phyloP scores from a whole-genome alignment of 2,329 filamentous ascomycete species.

The Penicillium verrucosum region DNA sequence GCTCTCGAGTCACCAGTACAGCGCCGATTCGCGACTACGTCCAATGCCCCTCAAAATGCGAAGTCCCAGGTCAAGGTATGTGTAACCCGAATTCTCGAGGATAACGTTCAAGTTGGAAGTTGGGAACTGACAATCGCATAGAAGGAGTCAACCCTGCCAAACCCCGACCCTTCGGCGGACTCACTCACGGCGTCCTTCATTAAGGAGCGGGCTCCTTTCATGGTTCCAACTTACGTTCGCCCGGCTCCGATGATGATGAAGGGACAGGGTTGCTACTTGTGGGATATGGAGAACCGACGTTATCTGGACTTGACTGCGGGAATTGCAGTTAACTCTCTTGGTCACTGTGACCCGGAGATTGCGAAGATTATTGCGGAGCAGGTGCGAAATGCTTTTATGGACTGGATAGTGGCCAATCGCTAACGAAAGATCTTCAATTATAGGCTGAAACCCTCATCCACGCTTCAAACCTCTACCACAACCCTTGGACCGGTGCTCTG shows the following conservation, averaged over 20 bases:
- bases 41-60: slow-evolving; percentile 30
- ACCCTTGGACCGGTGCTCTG: slow-evolving; percentile 87
- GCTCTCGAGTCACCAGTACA: slow-evolving; percentile 33
- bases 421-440: slow-evolving; percentile 23
- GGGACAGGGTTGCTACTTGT: slow-evolving; percentile 82
- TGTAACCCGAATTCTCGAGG: background rate
- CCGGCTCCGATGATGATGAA: slow-evolving; percentile 86
- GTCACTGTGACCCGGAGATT: slow-evolving; percentile 82
- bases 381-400: slow-evolving; percentile 44
- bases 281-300: slow-evolving; percentile 81
- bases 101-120: rapidly evolving
- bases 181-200: slow-evolving; percentile 74
- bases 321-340: slow-evolving; percentile 90
- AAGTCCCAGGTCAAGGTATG: slow-evolving; percentile 29
- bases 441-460: slow-evolving; percentile 75
- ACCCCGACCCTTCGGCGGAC: slow-evolving; percentile 69
- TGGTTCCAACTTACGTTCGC: slow-evolving; percentile 93
- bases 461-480: slow-evolving; percentile 95
- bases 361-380: slow-evolving; percentile 73
- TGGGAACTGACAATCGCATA: slow-evolving; percentile 23
- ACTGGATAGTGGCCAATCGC: background rate
- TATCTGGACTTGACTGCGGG: slow-evolving; percentile 95
- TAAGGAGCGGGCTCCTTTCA: slow-evolving; percentile 73
- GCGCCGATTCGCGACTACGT: slow-evolving; percentile 34
- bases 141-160: slow-evolving; percentile 55